These are phyloP conservation scores for Plasmodium vivax DNA, from an alignment of 169 alveolate species.

Conservation along the genomic window DNA sequence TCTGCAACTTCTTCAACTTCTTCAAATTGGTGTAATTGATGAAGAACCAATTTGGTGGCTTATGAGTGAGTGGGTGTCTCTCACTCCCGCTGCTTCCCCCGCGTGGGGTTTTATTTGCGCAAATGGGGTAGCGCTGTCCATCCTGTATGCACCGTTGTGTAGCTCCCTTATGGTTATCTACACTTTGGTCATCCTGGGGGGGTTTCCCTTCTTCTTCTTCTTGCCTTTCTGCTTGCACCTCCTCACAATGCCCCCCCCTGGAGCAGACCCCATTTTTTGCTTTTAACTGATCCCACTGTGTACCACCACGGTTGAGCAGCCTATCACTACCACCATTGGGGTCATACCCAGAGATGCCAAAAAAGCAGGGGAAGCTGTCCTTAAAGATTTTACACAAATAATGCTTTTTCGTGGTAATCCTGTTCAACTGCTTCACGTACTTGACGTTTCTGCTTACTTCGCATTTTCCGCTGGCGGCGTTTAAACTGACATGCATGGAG, in stretches of 20 bases:
- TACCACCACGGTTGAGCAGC: not conserved
- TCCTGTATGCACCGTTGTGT: not conserved
- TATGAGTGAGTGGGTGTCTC: not conserved
- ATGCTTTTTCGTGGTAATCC: not conserved
- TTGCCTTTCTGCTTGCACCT: not conserved
- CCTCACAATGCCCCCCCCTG: not conserved
- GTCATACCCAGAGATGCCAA: not conserved
- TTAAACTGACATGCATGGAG: not conserved
- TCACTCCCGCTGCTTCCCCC: not conserved
- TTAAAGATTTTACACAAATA: not conserved
- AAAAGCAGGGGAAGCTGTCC: slow-evolving; percentile 6
- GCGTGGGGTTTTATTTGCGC: not conserved
- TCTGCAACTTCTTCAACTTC: not conserved
- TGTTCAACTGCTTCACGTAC: not conserved
- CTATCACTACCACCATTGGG: not conserved
- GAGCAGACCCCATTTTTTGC: not conserved
- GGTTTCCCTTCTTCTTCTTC: not conserved
- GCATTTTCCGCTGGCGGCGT: not conserved
- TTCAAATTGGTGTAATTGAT: slow-evolving; percentile 10
- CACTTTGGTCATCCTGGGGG: not conserved
- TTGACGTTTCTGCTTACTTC: slow-evolving; percentile 1
- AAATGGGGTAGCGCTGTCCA: not conserved
- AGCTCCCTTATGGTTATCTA: not conserved
- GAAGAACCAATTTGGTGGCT: slow-evolving; percentile 1
- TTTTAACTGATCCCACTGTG: not conserved